A percentile compares a stretch with the other conserved stretches of the same genome.
phyloP scores from a whole-genome alignment of 768 basidiomycete genomes.

The Leucosporidium scottii region DNA sequence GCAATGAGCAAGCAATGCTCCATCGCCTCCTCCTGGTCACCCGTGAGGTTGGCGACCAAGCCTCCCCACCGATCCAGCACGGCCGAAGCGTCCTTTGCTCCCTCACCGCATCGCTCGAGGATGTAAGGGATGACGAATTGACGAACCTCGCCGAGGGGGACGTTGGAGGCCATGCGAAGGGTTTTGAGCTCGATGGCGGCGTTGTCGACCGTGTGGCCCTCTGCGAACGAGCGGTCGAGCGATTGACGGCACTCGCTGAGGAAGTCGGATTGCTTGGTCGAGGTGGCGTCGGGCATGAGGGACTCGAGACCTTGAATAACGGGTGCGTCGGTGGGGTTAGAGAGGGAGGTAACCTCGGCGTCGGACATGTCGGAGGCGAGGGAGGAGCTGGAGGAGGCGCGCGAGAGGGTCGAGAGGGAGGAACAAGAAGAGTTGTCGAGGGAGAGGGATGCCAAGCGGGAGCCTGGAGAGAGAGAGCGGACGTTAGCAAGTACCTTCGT shows the following conservation, averaged over 20 bases:
- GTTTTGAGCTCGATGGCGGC: slow-evolving; percentile 92
- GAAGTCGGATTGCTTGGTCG: slow-evolving; percentile 57
- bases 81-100: slow-evolving; percentile 52
- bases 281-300: slow-evolving; percentile 23
- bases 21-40: slow-evolving; percentile 54
- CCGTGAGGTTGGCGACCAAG: slow-evolving; percentile 72
- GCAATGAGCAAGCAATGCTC: slow-evolving; percentile 70
- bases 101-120: slow-evolving; percentile 55
- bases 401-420: slow-evolving; percentile 37
- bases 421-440: slow-evolving; percentile 29
- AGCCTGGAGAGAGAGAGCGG: slow-evolving; percentile 3
- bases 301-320: slow-evolving; percentile 28
- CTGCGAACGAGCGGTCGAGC: slow-evolving; percentile 82
- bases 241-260: slow-evolving; percentile 68
- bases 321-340: slow-evolving; percentile 25
- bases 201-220: slow-evolving; percentile 85
- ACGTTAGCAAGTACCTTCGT: neutral
- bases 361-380: slow-evolving; percentile 17
- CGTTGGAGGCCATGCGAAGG: slow-evolving; percentile 92
- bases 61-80: slow-evolving; percentile 70
- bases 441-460: slow-evolving; percentile 5
- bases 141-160: slow-evolving; percentile 72
- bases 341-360: neutral
- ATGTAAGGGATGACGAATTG: slow-evolving; percentile 83
- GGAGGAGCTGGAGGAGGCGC: slow-evolving; percentile 36